phyloP scores from a whole-genome alignment of 2,329 filamentous ascomycete species.

The Arthrobotrys conoides region DNA sequence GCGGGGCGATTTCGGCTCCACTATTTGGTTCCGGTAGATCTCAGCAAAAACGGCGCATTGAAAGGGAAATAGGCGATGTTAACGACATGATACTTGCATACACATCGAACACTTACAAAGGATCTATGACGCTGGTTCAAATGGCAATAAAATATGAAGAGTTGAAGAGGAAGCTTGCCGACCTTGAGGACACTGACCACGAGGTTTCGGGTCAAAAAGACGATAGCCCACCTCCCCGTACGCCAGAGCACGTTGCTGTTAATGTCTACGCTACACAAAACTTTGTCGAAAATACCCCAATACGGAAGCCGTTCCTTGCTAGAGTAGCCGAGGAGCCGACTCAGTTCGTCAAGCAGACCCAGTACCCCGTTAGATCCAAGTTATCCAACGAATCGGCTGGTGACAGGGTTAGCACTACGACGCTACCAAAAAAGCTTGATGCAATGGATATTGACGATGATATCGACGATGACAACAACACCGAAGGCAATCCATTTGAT shows the following conservation, averaged over 20 bases:
- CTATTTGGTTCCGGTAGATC: slow-evolving; percentile 4
- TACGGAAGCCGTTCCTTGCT: slow-evolving; percentile 32
- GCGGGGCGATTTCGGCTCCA: slow-evolving; percentile 13
- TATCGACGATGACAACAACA: slow-evolving; percentile 4
- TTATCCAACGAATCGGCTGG: slow-evolving; percentile 22
- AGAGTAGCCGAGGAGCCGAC: slow-evolving; percentile 45
- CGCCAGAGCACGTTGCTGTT: slow-evolving; percentile 42
- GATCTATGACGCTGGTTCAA: slow-evolving; percentile 43
- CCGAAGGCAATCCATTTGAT: slow-evolving; percentile 27
- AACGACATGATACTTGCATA: slow-evolving; percentile 48
- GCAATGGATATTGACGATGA: slow-evolving; percentile 4
- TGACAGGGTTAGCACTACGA: slow-evolving; percentile 37
- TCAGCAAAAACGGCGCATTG: slow-evolving; percentile 31
- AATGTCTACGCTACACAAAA: slow-evolving; percentile 57
- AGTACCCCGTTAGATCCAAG: slow-evolving; percentile 46
- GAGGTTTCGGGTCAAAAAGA: slow-evolving; percentile 18
- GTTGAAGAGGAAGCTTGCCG: slow-evolving; percentile 37
- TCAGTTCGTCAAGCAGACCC: slow-evolving; percentile 52
- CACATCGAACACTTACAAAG: slow-evolving; percentile 45
- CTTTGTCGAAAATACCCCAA: slow-evolving; percentile 40
- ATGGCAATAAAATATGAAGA: slow-evolving; percentile 57
- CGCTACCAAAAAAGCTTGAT: slow-evolving; percentile 7
- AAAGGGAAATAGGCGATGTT: slow-evolving; percentile 42
- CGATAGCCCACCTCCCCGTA: slow-evolving; percentile 19
- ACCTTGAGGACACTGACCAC: slow-evolving; percentile 9